A percentile compares a stretch with the other conserved stretches of the same genome.
Conservation (phyloP, 768 basidiomycete species). For the Lepiota venenata region DNA sequence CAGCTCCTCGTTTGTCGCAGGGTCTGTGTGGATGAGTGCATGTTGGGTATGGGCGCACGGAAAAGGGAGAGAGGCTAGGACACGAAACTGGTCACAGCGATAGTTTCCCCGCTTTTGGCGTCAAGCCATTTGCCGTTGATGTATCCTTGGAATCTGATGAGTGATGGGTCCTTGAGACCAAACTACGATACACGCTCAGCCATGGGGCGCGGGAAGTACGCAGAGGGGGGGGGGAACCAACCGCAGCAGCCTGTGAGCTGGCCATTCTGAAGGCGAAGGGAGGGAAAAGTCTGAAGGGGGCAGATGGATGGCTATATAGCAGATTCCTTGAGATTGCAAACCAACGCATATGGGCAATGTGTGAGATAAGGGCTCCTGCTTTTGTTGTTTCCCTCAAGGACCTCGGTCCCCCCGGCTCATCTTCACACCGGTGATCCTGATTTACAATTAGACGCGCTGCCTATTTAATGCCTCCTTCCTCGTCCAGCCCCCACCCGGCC, state of each 20-base stretch:
- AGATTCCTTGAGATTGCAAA: constrained; percentile 1
- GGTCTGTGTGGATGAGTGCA: constrained; percentile 55
- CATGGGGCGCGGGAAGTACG: neutral
- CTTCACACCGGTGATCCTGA: neutral
- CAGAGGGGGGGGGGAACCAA: constrained; percentile 18
- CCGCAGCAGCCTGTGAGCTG: constrained; percentile 45
- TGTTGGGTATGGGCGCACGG: neutral
- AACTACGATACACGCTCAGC: constrained; percentile 37
- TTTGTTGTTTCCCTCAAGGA: no score
- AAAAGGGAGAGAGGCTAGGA: constrained; percentile 8
- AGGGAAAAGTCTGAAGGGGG: neutral
- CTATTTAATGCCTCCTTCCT: constrained; percentile 21
- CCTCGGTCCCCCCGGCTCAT: neutral
- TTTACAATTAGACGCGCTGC: neutral
- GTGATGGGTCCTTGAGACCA: constrained; percentile 71
- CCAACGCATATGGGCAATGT: constrained; percentile 6
- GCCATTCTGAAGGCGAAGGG: constrained; percentile 44
- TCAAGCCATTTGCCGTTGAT: constrained; percentile 88
- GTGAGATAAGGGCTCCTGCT: neutral
- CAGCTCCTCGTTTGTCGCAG: constrained; percentile 79
- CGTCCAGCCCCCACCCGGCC: constrained; percentile 29
- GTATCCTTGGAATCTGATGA: constrained; percentile 73
- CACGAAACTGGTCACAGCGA: constrained; percentile 71
- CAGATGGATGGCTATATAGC: constrained; percentile 4
- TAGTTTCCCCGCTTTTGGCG: constrained; percentile 67